A percentile compares a stretch with the other conserved stretches of the same genome.
These are phyloP conservation scores for Cercospora sp. DNA, from an alignment of 2,329 filamentous ascomycete genomes.

Conservation along the genomic window DNA sequence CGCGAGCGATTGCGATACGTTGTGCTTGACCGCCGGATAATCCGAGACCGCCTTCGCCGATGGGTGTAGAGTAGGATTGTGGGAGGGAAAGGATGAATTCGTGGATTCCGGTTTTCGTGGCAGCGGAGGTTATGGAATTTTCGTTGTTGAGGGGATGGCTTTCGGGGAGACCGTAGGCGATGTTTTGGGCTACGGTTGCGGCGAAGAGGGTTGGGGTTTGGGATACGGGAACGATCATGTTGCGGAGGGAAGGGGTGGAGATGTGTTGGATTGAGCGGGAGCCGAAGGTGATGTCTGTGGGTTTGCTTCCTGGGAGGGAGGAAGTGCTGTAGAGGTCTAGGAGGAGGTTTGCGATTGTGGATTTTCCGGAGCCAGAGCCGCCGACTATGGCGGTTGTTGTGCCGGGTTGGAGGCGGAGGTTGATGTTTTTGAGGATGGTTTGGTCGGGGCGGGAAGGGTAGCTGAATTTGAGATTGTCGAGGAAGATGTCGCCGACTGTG, in stretches of 20 bases:
- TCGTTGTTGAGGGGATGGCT: constrained; percentile 53
- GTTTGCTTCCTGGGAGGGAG: constrained; percentile 19
- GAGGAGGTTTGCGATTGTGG: constrained; percentile 74
- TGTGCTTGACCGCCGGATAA: constrained; percentile 84
- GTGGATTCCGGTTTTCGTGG: constrained; percentile 66
- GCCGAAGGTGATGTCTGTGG: constrained; percentile 58
- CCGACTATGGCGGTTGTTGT: constrained; percentile 78
- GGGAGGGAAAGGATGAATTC: constrained; percentile 75
- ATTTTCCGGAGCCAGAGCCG: constrained; percentile 85
- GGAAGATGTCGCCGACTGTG: constrained; percentile 55
- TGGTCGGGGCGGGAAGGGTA: constrained; percentile 63
- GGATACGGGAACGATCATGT: constrained; percentile 65
- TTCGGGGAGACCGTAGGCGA: constrained; percentile 70
- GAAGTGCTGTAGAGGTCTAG: constrained; percentile 74
- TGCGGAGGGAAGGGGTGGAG: constrained; percentile 61
- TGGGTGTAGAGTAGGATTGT: constrained; percentile 66
- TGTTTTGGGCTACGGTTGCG: constrained; percentile 74
- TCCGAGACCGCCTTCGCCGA: constrained; percentile 73
- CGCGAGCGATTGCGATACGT: constrained; percentile 76
- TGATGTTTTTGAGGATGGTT: constrained; percentile 62
- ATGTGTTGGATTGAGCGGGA: constrained; percentile 59
- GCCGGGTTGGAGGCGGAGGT: constrained; percentile 62
- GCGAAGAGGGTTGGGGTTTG: constrained; percentile 78
- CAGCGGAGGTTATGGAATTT: constrained; percentile 49
- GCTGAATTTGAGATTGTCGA: constrained; percentile 66